Evolutionary conservation across 345 rosid genomes (phyloP).

Genomic region (Eucalyptus curtisii): DNA sequence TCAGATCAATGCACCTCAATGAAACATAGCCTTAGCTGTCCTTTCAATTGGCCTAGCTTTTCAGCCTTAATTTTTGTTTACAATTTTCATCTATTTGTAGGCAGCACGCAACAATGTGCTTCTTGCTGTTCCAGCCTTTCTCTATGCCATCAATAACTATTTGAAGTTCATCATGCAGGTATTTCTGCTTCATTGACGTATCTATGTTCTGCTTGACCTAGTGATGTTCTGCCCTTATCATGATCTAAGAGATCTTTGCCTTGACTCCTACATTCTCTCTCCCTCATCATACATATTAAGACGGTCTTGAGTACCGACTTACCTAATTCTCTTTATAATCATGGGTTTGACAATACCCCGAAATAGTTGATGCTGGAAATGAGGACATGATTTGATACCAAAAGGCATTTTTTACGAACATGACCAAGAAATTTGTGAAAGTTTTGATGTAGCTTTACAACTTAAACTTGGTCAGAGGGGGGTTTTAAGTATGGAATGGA

Average conservation of each 20-base stretch:
- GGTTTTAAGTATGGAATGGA: background rate
- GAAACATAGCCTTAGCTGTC: background rate
- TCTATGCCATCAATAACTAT: conserved; percentile 63
- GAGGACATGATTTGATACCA: background rate
- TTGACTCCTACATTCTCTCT: background rate
- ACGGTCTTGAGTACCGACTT: background rate
- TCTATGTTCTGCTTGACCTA: background rate
- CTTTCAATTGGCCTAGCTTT: background rate
- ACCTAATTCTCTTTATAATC: background rate
- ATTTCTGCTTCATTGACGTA: background rate
- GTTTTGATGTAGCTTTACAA: background rate
- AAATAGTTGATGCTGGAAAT: background rate
- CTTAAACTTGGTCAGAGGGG: background rate
- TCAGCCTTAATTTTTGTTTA: background rate
- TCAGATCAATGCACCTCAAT: background rate
- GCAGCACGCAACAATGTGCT: conserved; percentile 53
- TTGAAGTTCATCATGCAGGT: conserved; percentile 74
- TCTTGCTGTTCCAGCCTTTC: conserved; percentile 63
- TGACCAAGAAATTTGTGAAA: background rate
- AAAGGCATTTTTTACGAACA: background rate
- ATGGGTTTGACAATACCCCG: background rate
- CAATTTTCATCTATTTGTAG: conserved; percentile 9
- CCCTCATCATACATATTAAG: background rate
- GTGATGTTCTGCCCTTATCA: background rate
- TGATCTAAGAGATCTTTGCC: background rate